Evolutionary conservation across 768 basidiomycete species (phyloP).

Genomic region (Lepiota brunneoincarnata): DNA sequence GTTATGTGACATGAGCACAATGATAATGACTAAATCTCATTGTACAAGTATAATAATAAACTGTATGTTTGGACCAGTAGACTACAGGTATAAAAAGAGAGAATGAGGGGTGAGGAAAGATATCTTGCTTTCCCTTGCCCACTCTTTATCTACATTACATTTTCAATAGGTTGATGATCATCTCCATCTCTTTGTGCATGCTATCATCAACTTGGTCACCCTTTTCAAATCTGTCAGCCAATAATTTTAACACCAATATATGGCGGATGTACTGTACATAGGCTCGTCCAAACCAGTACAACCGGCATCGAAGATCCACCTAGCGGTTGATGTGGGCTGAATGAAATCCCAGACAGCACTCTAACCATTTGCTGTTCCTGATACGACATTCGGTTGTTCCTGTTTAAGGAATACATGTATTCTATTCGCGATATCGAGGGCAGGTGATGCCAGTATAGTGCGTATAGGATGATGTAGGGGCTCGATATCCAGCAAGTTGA

Average conservation of each 20-base stretch:
- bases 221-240: conserved; percentile 17
- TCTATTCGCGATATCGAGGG: background rate
- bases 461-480: conserved; percentile 14
- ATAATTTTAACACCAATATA: conserved; percentile 10
- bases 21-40: too few species aligned
- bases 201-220: conserved; percentile 13
- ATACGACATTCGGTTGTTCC: background rate
- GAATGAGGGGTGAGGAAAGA: too few species aligned
- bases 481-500: conserved; percentile 13
- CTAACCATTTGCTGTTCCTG: background rate
- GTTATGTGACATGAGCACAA: too few species aligned
- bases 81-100: too few species aligned
- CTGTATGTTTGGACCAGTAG: too few species aligned
- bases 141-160: too few species aligned
- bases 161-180: too few species aligned
- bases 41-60: too few species aligned
- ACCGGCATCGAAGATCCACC: conserved; percentile 11
- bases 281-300: conserved; percentile 10
- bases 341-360: conserved; percentile 13
- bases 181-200: conserved; percentile 15
- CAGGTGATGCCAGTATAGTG: conserved; percentile 11
- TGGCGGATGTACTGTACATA: conserved; percentile 15
- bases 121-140: too few species aligned
- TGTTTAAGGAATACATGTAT: background rate
- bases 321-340: conserved; percentile 10